Base-by-base conservation (phyloP, 2,329 filamentous ascomycete genomes). In the Teratosphaeriaceae sp. region DNA sequence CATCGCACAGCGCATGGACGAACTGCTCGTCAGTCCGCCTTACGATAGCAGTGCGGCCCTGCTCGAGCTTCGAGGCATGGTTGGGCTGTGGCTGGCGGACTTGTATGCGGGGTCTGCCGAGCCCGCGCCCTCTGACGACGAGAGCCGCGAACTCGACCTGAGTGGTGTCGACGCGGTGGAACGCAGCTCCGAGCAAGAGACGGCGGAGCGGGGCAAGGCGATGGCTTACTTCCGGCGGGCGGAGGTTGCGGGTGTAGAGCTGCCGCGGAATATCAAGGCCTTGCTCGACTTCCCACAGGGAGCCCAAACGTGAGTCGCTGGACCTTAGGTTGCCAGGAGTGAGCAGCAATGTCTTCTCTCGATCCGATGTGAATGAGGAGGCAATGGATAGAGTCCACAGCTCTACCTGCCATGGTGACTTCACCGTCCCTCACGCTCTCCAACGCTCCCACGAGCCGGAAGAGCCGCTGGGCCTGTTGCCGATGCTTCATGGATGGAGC, bases 1-100 rank as follows among this genome's bases (percentile, higher is more conserved):
- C 15, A 75, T 95, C 42, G 79, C 80, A 3, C 65, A 70, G 5
- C 75, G 80, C 21, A 80, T 95, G 71, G 85, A 94, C 57, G 73
- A 76, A 34, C 56, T 88, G 21, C 76, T 94, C 63, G 71, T 76
- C 31, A 80, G 76, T 26, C 73, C 79, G 19, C 87, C 87, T 0
- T 94, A 81, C 57, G 79, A 80, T 22, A 79, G 80, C 44, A 81
- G 80, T 52, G 63, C 70, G 3, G 77, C 81, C 47, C 67, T 95
- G 46, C 68, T 89, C 35, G 72, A 82, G 37, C 67, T 94, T 19
- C 74, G 86, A 40, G 88, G 77, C 7, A 86, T 88, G 75, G 66
- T 88, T 5, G 78, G 79, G 1, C 68, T 92, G 13, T 94, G 86
- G 72, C 70, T 87, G 13, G 83, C 75, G 5, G 86, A 94, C 60